phyloP scores from a whole-genome alignment of 768 basidiomycete genomes.

The Suillus weaverae region DNA sequence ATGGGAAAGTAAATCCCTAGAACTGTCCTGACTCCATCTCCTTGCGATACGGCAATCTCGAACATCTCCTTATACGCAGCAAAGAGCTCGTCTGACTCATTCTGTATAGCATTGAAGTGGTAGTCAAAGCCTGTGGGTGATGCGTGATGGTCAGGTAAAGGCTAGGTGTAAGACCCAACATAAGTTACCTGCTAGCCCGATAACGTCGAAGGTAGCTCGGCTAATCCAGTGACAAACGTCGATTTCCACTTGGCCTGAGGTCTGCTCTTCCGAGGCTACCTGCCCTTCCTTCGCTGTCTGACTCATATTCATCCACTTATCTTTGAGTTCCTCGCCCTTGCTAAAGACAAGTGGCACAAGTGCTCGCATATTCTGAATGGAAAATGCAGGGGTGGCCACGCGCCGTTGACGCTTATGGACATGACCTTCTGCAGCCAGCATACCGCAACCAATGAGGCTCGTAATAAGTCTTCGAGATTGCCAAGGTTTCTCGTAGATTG shows the following conservation, averaged over 20 bases:
- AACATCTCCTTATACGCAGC: slow-evolving; percentile 86
- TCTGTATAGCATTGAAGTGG: slow-evolving; percentile 78
- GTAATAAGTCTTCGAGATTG: slow-evolving; percentile 74
- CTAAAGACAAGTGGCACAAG: slow-evolving; percentile 71
- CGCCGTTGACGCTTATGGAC: slow-evolving; percentile 80
- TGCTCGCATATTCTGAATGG: slow-evolving; percentile 71
- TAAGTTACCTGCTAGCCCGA: slow-evolving; percentile 79
- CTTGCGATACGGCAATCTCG: slow-evolving; percentile 63
- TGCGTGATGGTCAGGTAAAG: background rate
- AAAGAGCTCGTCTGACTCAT: slow-evolving; percentile 78
- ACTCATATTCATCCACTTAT: slow-evolving; percentile 59
- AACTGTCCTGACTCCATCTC: slow-evolving; percentile 43
- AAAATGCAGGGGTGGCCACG: slow-evolving; percentile 77
- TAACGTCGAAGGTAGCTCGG: slow-evolving; percentile 86
- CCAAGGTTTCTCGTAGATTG: slow-evolving; percentile 82
- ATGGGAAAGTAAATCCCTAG: slow-evolving; percentile 61
- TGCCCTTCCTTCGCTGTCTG: slow-evolving; percentile 24
- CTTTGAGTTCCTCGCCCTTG: slow-evolving; percentile 62
- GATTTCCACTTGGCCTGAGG: slow-evolving; percentile 41
- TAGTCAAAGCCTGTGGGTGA: slow-evolving; percentile 72
- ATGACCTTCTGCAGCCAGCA: slow-evolving; percentile 77
- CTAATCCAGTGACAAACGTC: slow-evolving; percentile 84
- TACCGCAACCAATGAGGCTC: slow-evolving; percentile 77
- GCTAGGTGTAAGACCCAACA: background rate
- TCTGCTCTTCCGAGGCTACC: slow-evolving; percentile 10